A percentile compares a stretch with the other conserved stretches of the same genome.
phyloP scores from a whole-genome alignment of 306 rosid species.

The Cyamopsis tetragonoloba region DNA sequence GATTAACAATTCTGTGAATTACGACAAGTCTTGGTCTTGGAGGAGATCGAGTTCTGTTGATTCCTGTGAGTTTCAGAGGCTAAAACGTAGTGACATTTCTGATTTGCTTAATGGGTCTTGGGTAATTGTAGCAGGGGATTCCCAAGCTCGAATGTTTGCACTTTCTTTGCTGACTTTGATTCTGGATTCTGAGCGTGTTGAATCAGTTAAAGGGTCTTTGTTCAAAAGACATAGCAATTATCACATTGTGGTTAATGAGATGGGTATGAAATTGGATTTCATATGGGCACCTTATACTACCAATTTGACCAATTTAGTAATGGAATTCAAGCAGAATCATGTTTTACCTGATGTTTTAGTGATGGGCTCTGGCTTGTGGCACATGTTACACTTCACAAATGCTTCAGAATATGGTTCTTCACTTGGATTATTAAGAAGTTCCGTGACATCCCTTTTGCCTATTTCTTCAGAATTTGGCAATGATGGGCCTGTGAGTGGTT shows the following conservation, averaged over 20 bases:
- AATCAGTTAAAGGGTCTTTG: conserved; percentile 41
- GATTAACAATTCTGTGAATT: conserved; percentile 48
- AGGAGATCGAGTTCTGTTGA: conserved; percentile 38
- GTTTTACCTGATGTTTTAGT: conserved; percentile 70
- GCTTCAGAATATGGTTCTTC: conserved; percentile 52
- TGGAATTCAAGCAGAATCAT: conserved; percentile 44
- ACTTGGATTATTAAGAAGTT: conserved; percentile 41
- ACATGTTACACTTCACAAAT: conserved; percentile 68
- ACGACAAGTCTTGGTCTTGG: conserved; percentile 65
- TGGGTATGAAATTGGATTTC: conserved; percentile 77
- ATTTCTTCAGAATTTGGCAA: conserved; percentile 41
- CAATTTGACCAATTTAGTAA: conserved; percentile 57
- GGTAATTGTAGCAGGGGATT: conserved; percentile 87
- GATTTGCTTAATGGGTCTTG: conserved; percentile 93
- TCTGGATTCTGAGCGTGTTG: conserved; percentile 48
- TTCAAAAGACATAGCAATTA: conserved; percentile 77
- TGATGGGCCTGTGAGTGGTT: conserved; percentile 40
- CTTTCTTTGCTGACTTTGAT: conserved; percentile 55
- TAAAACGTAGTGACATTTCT: conserved; percentile 42
- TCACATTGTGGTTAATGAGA: conserved; percentile 49
- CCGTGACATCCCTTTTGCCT: conserved; percentile 53
- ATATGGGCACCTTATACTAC: conserved; percentile 75
- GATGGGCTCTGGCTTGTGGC: conserved; percentile 90
- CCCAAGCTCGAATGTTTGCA: conserved; percentile 65
- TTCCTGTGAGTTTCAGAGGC: conserved; percentile 62